These are phyloP conservation scores for Trypanosoma vivax DNA, from an alignment of 208 protist genomes.

Conservation along the genomic window DNA sequence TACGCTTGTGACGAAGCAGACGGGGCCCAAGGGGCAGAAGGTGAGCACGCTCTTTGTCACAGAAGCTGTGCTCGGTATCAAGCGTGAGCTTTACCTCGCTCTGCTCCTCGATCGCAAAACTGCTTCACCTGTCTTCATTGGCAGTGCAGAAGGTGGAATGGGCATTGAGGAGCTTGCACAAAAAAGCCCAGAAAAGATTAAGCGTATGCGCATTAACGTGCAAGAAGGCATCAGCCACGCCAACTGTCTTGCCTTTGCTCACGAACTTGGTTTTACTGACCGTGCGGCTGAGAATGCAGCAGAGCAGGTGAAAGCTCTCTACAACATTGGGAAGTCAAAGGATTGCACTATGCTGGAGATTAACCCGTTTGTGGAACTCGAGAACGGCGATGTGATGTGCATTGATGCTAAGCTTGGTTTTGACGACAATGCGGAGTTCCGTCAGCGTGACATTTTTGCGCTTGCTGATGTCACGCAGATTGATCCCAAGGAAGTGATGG, in stretches of 20 bases:
- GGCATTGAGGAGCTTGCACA: constrained; percentile 98
- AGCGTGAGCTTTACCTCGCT: constrained; percentile 97
- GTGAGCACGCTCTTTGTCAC: constrained; percentile 90
- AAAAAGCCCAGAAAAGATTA: constrained; percentile 93
- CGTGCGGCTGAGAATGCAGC: constrained; percentile 74
- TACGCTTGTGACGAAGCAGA: constrained; percentile 99
- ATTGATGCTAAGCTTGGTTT: constrained; percentile 99
- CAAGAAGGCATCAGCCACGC: constrained; percentile 89
- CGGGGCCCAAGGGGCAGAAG: constrained; percentile 89
- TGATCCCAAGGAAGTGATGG: constrained; percentile 94
- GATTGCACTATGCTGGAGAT: constrained; percentile 98
- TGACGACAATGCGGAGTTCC: constrained; percentile 98
- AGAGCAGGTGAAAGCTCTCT: constrained; percentile 93
- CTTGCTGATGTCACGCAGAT: constrained; percentile 93
- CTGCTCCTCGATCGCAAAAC: constrained; percentile 96
- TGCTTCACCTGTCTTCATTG: constrained; percentile 90
- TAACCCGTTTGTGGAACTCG: constrained; percentile 97
- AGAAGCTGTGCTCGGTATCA: constrained; percentile 86
- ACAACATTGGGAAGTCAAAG: constrained; percentile 95
- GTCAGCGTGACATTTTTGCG: constrained; percentile 95
- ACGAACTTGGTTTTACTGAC: constrained; percentile 87
- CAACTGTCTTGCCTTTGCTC: constrained; percentile 72
- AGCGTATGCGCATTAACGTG: constrained; percentile 92
- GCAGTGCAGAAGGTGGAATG: constrained; percentile 95
- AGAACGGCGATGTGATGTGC: constrained; percentile 92